These are phyloP conservation scores for Pythium inflatum DNA, from an alignment of 352 stramenopile genomes.

Conservation along the genomic window DNA sequence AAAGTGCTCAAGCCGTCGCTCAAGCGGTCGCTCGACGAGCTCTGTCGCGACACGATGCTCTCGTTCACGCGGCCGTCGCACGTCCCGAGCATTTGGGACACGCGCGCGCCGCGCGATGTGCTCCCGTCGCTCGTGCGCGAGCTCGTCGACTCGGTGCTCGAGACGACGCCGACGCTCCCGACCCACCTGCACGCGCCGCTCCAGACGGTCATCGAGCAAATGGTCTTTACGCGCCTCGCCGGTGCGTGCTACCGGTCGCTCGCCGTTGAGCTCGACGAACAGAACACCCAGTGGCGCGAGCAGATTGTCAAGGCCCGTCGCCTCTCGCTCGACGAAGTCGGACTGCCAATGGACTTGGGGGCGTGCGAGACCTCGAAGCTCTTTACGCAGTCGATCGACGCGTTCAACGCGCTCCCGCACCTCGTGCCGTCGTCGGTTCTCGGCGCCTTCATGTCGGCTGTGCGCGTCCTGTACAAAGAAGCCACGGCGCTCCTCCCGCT, in stretches of 20 bases:
- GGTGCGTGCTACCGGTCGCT: slow-evolving; percentile 63
- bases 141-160: slow-evolving; percentile 56
- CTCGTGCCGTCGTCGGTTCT: slow-evolving; percentile 75
- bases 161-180: slow-evolving; percentile 37
- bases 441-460: slow-evolving; percentile 56
- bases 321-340: slow-evolving; percentile 58
- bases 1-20: slow-evolving; percentile 61
- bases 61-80: slow-evolving; percentile 41
- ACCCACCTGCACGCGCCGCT: slow-evolving; percentile 38
- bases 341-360: slow-evolving; percentile 44
- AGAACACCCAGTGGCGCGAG: slow-evolving; percentile 69
- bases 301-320: slow-evolving; percentile 47
- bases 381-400: slow-evolving; percentile 63
- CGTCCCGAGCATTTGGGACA: slow-evolving; percentile 45
- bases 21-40: slow-evolving; percentile 65
- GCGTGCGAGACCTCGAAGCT: neutral
- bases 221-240: slow-evolving; percentile 73
- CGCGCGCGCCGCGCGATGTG: slow-evolving; percentile 59
- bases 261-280: slow-evolving; percentile 64
- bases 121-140: slow-evolving; percentile 75
- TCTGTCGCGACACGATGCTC: slow-evolving; percentile 68
- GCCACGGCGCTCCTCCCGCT: slow-evolving; percentile 50
- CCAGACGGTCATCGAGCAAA: slow-evolving; percentile 67
- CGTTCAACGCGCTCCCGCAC: slow-evolving; percentile 71
- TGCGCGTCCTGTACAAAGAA: slow-evolving; percentile 74